Evolutionary conservation across 225 moss, liverwort and hornwort genomes (phyloP).

Genomic region (Pseudoscleropodium purum): DNA sequence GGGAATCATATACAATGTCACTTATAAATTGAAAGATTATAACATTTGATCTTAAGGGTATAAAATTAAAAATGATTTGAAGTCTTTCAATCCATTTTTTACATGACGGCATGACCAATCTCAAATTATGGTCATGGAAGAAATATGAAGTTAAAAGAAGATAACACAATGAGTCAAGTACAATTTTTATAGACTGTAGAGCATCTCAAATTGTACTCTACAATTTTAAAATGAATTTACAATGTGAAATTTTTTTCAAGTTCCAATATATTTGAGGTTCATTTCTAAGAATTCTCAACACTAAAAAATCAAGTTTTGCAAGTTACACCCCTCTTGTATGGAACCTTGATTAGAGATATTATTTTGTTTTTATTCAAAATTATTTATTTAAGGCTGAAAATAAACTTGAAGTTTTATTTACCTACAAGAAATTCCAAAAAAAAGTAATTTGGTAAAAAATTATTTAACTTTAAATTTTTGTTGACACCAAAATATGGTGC

Average conservation of each 20-base stretch:
- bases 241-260: too few relatives aligned
- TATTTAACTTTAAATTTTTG: background rate
- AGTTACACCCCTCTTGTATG: background rate
- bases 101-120: background rate
- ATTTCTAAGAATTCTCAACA: too few relatives aligned
- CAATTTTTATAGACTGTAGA: background rate
- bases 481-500: background rate
- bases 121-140: background rate
- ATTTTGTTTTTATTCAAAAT: background rate
- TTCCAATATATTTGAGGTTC: too few relatives aligned
- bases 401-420: background rate
- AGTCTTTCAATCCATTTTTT: background rate
- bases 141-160: background rate
- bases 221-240: too few relatives aligned
- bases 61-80: background rate
- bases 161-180: background rate
- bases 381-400: background rate
- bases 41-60: background rate
- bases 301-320: too few relatives aligned
- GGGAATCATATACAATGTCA: background rate
- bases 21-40: background rate
- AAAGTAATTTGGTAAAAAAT: background rate
- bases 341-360: background rate
- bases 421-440: too few relatives aligned
- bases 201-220: too few relatives aligned